A percentile compares a stretch with the other conserved stretches of the same genome.
These are phyloP conservation scores for Pseudocercospora pini-densiflorae DNA, from an alignment of 2,329 filamentous ascomycete species.

Conservation along the genomic window DNA sequence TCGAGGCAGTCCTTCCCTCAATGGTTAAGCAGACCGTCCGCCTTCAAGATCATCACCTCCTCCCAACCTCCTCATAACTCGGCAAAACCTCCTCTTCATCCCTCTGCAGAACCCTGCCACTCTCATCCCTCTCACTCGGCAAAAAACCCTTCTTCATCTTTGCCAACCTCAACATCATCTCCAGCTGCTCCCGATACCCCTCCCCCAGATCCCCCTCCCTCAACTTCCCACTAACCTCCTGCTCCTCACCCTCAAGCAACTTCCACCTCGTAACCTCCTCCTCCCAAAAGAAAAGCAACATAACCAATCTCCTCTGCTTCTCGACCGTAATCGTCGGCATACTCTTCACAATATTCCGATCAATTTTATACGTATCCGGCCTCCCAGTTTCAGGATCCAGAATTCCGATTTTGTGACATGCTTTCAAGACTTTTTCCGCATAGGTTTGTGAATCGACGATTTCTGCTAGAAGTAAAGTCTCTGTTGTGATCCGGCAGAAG, in stretches of 20 bases:
- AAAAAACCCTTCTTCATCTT: conserved; percentile 17
- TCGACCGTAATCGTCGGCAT: conserved; percentile 20
- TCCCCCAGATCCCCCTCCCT: not conserved
- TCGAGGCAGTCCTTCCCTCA: too few species aligned
- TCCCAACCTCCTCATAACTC: conserved; percentile 22
- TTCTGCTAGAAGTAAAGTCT: not conserved
- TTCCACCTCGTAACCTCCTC: conserved; percentile 22
- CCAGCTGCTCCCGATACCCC: conserved; percentile 4
- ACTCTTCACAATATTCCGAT: conserved; percentile 17
- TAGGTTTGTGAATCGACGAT: not conserved
- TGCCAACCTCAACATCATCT: conserved; percentile 10
- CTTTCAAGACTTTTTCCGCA: conserved; percentile 1
- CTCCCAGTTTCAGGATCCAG: conserved; percentile 17
- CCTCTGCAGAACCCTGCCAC: conserved; percentile 7
- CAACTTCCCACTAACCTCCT: conserved; percentile 10
- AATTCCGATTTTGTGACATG: conserved; percentile 13
- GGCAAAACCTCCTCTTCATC: conserved; percentile 16
- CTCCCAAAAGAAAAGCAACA: conserved; percentile 27
- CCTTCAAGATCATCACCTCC: not conserved
- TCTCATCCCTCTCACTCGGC: conserved; percentile 22
- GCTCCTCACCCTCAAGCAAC: conserved; percentile 16
- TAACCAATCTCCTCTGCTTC: conserved; percentile 25
- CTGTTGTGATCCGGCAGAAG: not conserved
- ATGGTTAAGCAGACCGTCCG: too few species aligned
- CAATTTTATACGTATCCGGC: conserved; percentile 16